Base-by-base conservation (phyloP, 495 filamentous ascomycete species). In the Bacidia rubella region DNA sequence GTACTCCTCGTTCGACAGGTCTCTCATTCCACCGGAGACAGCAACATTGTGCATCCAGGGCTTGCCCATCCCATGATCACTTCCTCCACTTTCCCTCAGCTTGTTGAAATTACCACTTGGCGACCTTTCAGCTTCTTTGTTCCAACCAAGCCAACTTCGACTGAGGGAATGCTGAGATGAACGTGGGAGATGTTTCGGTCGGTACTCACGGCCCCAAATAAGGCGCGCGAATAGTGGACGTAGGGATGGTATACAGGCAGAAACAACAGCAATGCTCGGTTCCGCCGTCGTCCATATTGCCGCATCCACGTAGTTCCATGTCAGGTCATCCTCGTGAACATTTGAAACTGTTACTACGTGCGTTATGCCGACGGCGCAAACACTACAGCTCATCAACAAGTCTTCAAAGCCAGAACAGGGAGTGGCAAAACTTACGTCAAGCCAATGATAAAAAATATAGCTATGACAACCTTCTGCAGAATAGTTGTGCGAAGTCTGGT, bases 251-350 rank as follows among this genome's bases (percentile, higher is more conserved):
- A 61, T 52, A 40, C 59, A 56, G 17, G 59, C 53, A 49, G 39
- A 51, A 20, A 61, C 52, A 29, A 60, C 56, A 41, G 52, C 52
- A 3, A 60, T 45, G 11, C 57, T 50, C 11, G 58, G 47, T n/a
- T 60, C 58, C 25, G 54, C 55, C 15, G 58, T 41, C 20, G 56
- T 52, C 59, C 59, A 62, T 47, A 60, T 52, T 54, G 72, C 54
- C 15, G 51, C 27, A 42, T 46, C 40, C 21, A 53, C 54, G 51
- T 60, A 60, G 20, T 51, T 53, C 57, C 56, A 57, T 9, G 55
- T 57, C 20, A 55, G 26, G 25, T 57, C 42, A 0, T 25, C n/a
- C 24, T 57, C 41, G 45, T 47, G 23, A 26, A 56, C 35, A 4
- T 40, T 11, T 19, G 54, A 41, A 19, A 56, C 21, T 9, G 53